Conservation (phyloP, 768 basidiomycete species). For the Hemileccinum rubropunctum region DNA sequence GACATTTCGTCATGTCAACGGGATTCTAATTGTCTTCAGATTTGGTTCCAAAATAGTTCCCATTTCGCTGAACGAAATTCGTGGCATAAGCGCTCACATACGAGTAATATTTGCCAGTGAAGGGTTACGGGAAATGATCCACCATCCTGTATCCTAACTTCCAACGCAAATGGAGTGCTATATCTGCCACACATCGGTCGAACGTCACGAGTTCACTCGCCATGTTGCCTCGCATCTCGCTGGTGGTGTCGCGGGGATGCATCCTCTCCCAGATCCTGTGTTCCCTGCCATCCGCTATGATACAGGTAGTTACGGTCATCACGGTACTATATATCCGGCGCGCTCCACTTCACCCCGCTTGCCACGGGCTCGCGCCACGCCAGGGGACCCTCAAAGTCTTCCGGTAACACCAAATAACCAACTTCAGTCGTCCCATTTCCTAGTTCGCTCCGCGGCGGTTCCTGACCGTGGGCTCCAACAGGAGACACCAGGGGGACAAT, state of each 20-base stretch:
- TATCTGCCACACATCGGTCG: conserved; percentile 13
- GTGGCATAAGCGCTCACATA: neutral
- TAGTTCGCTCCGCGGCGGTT: neutral
- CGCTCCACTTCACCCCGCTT: neutral
- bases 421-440: neutral
- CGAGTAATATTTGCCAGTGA: neutral
- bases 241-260: neutral
- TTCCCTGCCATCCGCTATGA: neutral
- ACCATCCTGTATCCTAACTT: neutral
- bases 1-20: conserved; percentile 8
- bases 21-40: conserved; percentile 2
- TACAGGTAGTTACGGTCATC: neutral
- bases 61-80: neutral
- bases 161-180: conserved; percentile 13
- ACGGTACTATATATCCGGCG: neutral
- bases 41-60: neutral
- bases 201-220: conserved; percentile 8
- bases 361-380: neutral
- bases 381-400: neutral
- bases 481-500: neutral
- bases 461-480: neutral
- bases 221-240: conserved; percentile 12
- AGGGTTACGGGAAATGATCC: neutral
- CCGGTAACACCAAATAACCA: neutral
- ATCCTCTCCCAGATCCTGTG: neutral